Base-by-base conservation (phyloP, 164 flowering plant genomes). In the Chloranthus sessilifolius region DNA sequence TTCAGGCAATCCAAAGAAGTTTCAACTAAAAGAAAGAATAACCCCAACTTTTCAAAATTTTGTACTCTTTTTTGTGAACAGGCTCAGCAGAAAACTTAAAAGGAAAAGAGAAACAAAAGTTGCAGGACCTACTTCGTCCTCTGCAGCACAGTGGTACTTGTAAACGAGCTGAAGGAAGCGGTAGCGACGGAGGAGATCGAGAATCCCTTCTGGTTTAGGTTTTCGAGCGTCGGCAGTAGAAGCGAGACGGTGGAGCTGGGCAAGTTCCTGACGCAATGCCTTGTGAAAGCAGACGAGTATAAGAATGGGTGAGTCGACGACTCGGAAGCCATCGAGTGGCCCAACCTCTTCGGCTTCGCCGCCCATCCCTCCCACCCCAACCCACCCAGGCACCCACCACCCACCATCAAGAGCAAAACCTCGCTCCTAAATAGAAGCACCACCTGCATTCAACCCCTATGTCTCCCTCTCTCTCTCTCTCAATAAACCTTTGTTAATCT, bases 51-150 rank as follows among this genome's bases (percentile, higher is more conserved):
- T 28, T 17, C 14, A 4, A 50, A 50, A 24, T 16, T 19, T 36
- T n/a, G n/a, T n/a, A n/a, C n/a, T n/a, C n/a, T n/a, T n/a, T n/a
- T n/a, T n/a, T n/a, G n/a, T n/a, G n/a, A n/a, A n/a, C n/a, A n/a
- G n/a, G n/a, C n/a, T n/a, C n/a, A 12, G 6, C 26, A 10, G 7
- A 14, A 40, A 41, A 6, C 9, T 1, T 27, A 11, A n/a, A 23
- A 41, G 23, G 44, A 19, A 23, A 19, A 35, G 2, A 5, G 17
- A 19, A 17, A 19, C 6, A 4, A n/a, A n/a, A n/a, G n/a, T n/a
- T n/a, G n/a, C n/a, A n/a, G n/a, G 12, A 2, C 56, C 43, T 10
- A 88, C 97, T 91, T 88, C 91, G 63, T 82, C 94, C 53, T 88
- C 94, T 0, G 88, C 78, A 22, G 80, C 75, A 47, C 74, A 73